phyloP scores from a whole-genome alignment of 176 grass and related monocot genomes.

The Carex myosuroides region DNA sequence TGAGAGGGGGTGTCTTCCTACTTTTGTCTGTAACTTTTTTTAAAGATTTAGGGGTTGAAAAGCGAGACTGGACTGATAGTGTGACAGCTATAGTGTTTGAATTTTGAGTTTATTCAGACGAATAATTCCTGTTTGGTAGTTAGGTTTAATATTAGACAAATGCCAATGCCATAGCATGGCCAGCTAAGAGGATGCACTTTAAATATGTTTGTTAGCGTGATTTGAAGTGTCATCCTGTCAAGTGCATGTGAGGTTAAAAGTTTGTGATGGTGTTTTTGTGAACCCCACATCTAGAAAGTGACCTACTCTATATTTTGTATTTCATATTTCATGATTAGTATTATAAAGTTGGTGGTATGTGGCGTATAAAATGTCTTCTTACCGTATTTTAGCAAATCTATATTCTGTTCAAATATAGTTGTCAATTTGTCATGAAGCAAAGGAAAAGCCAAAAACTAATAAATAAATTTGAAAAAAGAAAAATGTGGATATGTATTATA shows the following conservation, averaged over 20 bases:
- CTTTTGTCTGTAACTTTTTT: not conserved
- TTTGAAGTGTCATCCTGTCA: constrained; percentile 5
- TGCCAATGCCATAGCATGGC: not conserved
- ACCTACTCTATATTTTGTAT: constrained; percentile 1
- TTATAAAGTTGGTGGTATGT: not conserved
- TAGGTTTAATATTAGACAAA: not conserved
- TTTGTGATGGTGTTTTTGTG: not conserved
- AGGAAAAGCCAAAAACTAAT: not conserved
- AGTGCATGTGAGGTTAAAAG: constrained; percentile 23
- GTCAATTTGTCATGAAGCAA: not conserved
- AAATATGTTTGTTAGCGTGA: not conserved
- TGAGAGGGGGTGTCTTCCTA: not conserved
- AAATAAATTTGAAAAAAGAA: not conserved
- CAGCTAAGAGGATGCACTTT: constrained; percentile 25
- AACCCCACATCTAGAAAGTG: not conserved
- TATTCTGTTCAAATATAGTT: not conserved
- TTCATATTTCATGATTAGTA: not conserved
- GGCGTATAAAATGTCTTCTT: not conserved
- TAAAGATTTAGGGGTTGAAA: not conserved
- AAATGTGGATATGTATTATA: not conserved
- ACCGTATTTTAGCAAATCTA: not conserved
- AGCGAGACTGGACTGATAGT: not conserved
- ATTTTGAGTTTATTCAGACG: not conserved
- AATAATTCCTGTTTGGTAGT: constrained; percentile 7
- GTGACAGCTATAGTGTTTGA: not conserved